Evolutionary conservation across 176 grass and related monocot species (phyloP).

Genomic region (Avena atlantica): DNA sequence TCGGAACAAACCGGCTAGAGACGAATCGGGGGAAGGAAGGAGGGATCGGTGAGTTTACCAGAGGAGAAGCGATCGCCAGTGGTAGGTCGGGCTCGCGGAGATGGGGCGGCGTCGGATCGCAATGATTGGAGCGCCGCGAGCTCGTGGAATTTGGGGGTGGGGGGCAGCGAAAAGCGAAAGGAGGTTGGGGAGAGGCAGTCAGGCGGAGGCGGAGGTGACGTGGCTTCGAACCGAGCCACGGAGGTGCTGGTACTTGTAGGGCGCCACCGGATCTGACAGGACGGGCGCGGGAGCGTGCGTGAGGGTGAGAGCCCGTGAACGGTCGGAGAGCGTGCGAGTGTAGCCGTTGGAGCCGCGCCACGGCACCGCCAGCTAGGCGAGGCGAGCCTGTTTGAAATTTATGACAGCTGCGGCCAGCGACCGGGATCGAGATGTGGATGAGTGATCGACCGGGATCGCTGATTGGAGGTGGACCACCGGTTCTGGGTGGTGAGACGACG

Average conservation of each 20-base stretch:
- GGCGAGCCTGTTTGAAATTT: neutral
- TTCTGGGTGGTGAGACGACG: neutral
- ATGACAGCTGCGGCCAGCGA: neutral
- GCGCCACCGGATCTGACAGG: neutral
- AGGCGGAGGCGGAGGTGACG: neutral
- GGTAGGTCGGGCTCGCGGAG: neutral
- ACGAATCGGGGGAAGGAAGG: neutral
- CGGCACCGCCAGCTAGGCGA: neutral
- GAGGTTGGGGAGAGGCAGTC: neutral
- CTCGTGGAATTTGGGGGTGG: neutral
- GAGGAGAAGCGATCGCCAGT: neutral
- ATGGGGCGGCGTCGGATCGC: neutral
- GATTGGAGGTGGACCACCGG: neutral
- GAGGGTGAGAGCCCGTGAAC: neutral
- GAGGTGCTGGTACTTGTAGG: neutral
- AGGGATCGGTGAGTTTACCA: neutral
- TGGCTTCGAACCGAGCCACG: neutral
- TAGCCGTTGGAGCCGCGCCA: slow-evolving; percentile 28
- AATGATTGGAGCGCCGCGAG: slow-evolving; percentile 16
- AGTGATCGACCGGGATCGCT: slow-evolving; percentile 4
- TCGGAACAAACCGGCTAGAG: neutral
- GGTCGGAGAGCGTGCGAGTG: neutral
- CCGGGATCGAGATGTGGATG: neutral
- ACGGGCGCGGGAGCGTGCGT: neutral
- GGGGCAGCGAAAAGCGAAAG: neutral